Conservation (phyloP, 2,329 filamentous ascomycete genomes). For the Pseudogymnoascus sp. region DNA sequence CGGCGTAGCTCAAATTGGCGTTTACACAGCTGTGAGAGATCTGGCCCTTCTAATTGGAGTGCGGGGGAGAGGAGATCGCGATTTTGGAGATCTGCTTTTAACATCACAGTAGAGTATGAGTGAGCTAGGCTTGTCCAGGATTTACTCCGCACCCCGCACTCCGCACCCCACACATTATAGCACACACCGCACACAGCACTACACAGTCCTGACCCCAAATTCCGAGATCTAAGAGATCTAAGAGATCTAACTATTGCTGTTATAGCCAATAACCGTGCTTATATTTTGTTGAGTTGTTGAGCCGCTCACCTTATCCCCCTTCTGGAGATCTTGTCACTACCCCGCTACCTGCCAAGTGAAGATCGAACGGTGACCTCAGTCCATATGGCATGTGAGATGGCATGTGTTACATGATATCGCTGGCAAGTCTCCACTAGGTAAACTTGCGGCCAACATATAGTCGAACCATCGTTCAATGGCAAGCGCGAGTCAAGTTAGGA, state of each 20-base stretch:
- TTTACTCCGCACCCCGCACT: not conserved
- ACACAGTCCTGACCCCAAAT: not conserved
- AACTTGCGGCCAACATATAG: not conserved
- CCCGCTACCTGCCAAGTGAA: not conserved
- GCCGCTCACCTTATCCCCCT: not conserved
- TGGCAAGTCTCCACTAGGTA: not conserved
- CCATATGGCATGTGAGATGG: not conserved
- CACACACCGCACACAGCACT: not conserved
- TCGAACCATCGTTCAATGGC: not conserved
- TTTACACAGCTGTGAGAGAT: not conserved
- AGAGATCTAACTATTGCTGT: not conserved
- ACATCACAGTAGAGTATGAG: not conserved
- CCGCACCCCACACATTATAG: not conserved
- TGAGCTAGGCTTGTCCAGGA: not conserved
- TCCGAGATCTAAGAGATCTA: no score
- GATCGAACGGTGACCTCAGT: not conserved
- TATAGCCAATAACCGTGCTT: not conserved
- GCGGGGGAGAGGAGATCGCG: not conserved
- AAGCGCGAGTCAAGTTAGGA: not conserved
- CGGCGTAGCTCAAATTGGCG: not conserved
- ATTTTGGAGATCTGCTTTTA: not conserved
- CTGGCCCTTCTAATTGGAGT: not conserved
- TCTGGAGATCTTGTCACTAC: not conserved
- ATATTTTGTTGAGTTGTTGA: not conserved
- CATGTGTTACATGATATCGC: not conserved